Percentiles rank a stretch among this genome's conserved stretches.
Evolutionary conservation across 2,329 filamentous ascomycete species (phyloP).

Genomic region (Botrytis aclada): DNA sequence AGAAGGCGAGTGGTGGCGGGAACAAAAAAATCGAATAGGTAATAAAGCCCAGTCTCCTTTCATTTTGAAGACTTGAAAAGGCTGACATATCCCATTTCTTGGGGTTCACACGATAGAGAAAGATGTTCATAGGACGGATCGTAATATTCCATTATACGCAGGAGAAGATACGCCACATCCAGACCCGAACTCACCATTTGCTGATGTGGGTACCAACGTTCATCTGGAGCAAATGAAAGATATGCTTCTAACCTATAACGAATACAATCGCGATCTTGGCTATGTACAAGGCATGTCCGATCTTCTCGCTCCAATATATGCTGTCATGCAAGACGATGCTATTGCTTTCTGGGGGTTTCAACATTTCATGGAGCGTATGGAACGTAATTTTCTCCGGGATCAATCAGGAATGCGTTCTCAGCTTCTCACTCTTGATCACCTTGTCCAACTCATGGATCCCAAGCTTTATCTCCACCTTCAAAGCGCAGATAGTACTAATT

Average conservation of each 20-base stretch:
- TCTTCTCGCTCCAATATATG: slow-evolving; percentile 90
- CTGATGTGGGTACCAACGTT: slow-evolving; percentile 88
- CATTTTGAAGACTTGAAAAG: slow-evolving; percentile 18
- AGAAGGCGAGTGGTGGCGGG: slow-evolving; percentile 92
- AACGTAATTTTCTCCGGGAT: slow-evolving; percentile 91
- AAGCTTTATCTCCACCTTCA: slow-evolving; percentile 89
- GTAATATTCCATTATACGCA: slow-evolving; percentile 89
- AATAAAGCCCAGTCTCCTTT: slow-evolving; percentile 41
- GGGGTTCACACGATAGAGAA: slow-evolving; percentile 69
- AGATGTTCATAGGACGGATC: slow-evolving; percentile 95
- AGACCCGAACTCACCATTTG: slow-evolving; percentile 92
- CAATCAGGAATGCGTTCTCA: slow-evolving; percentile 96
- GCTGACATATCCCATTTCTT: slow-evolving; percentile 48
- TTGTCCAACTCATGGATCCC: slow-evolving; percentile 95
- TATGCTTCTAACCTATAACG: slow-evolving; percentile 97
- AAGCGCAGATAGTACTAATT: slow-evolving; percentile 91
- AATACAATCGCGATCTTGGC: slow-evolving; percentile 91
- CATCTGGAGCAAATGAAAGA: slow-evolving; percentile 99
- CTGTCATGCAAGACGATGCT: slow-evolving; percentile 95
- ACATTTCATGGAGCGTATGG: slow-evolving; percentile 96
- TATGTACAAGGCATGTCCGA: slow-evolving; percentile 99
- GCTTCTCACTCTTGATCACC: slow-evolving; percentile 84
- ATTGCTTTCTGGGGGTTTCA: slow-evolving; percentile 97
- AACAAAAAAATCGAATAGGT: slow-evolving; percentile 93
- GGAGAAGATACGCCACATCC: slow-evolving; percentile 97